These are phyloP conservation scores for Penicillium taxi DNA, from an alignment of 495 filamentous ascomycete genomes.

Conservation along the genomic window DNA sequence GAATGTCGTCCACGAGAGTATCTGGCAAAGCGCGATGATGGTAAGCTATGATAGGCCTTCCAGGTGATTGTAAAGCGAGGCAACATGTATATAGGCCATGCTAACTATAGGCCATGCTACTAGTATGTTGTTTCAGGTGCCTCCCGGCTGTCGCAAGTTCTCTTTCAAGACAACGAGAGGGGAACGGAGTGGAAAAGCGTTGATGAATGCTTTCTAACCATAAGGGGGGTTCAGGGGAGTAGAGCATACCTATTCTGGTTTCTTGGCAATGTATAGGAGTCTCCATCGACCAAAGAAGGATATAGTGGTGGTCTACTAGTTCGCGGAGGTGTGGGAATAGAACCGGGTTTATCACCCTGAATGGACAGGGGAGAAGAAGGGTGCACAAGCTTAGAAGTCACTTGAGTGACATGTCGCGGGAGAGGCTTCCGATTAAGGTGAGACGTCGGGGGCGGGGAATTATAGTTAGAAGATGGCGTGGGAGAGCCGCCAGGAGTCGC, in stretches of 20 bases:
- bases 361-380: slow-evolving; percentile 26
- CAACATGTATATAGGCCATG: slow-evolving; percentile 18
- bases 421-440: slow-evolving; percentile 35
- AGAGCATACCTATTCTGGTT: slow-evolving; percentile 38
- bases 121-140: not conserved
- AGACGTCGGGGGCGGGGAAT: slow-evolving; percentile 15
- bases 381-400: slow-evolving; percentile 19
- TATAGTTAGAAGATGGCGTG: slow-evolving; percentile 16
- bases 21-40: slow-evolving; percentile 23
- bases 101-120: slow-evolving; percentile 1
- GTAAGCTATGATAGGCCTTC: slow-evolving; percentile 26
- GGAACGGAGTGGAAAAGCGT: too few species aligned
- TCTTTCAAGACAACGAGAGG: not conserved
- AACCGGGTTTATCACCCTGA: slow-evolving; percentile 20
- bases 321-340: slow-evolving; percentile 21
- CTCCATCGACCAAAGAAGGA: slow-evolving; percentile 25
- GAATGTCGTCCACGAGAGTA: slow-evolving; percentile 31
- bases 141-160: too few species aligned
- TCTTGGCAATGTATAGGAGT: slow-evolving; percentile 28
- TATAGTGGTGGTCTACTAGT: slow-evolving; percentile 14
- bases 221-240: too few species aligned
- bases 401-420: slow-evolving; percentile 27
- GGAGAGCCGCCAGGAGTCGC: slow-evolving; percentile 20
- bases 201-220: too few species aligned
- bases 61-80: slow-evolving; percentile 14